phyloP scores from a whole-genome alignment of 805 yeast species.

The Maudiozyma pseudohumilis region DNA sequence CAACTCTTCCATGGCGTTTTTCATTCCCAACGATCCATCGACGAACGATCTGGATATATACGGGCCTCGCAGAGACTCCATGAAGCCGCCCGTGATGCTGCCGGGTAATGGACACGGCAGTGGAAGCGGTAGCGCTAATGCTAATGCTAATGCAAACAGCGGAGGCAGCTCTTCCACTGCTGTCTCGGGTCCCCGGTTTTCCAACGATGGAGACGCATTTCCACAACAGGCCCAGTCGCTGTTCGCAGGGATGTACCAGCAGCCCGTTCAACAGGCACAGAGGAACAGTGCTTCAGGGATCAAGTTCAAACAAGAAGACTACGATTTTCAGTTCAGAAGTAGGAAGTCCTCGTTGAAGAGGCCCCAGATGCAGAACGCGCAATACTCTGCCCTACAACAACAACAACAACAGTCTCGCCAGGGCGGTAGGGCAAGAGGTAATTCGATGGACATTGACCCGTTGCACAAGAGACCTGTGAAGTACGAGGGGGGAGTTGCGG shows the following conservation, averaged over 20 bases:
- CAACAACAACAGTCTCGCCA: neutral
- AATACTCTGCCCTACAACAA: neutral
- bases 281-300: slow-evolving; percentile 15
- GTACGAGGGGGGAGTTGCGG: neutral
- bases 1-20: slow-evolving; percentile 2
- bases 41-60: slow-evolving; percentile 3
- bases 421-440: neutral
- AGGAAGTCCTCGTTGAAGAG: slow-evolving; percentile 22
- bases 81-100: slow-evolving; percentile 2
- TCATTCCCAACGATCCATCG: neutral
- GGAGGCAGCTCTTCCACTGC: slow-evolving; percentile 4
- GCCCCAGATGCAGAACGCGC: slow-evolving; percentile 1
- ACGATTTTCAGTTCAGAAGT: slow-evolving; percentile 25
- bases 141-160: slow-evolving; percentile 5
- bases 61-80: slow-evolving; percentile 1
- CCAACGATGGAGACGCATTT: neutral
- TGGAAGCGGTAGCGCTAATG: slow-evolving; percentile 3
- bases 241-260: neutral
- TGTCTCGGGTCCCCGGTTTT: neutral
- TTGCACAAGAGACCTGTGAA: neutral
- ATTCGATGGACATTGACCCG: neutral
- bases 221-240: neutral
- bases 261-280: neutral
- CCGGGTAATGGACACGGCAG: neutral
- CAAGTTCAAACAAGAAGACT: slow-evolving; percentile 23